These are phyloP conservation scores for Colletotrichum sp. DNA, from an alignment of 2,329 filamentous ascomycete species.

Conservation along the genomic window DNA sequence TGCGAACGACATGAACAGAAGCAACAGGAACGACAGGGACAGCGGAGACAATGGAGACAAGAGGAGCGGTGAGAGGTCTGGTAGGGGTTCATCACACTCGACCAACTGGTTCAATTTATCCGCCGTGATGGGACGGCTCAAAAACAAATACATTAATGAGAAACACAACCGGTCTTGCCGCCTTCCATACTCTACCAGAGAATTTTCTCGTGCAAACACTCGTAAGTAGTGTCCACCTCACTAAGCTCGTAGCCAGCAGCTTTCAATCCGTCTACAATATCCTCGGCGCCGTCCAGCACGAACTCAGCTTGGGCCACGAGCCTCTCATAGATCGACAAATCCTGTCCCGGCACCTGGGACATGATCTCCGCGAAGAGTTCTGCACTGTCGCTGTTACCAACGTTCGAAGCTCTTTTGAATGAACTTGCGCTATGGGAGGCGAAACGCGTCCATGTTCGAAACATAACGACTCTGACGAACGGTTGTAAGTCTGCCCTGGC, in stretches of 20 bases:
- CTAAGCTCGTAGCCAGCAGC: not conserved
- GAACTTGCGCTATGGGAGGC: too few relatives aligned
- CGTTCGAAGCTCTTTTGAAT: not conserved
- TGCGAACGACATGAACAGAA: too few relatives aligned
- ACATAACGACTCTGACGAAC: not conserved
- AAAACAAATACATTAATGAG: fast-evolving
- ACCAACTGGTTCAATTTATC: not conserved
- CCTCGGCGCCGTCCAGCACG: not conserved
- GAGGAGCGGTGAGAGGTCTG: too few relatives aligned
- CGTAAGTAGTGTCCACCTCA: not conserved
- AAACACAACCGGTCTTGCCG: not conserved
- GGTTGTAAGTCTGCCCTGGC: not conserved
- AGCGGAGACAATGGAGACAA: too few relatives aligned
- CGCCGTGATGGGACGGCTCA: not conserved
- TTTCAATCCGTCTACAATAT: not conserved
- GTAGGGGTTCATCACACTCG: not conserved
- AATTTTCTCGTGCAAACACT: fast-evolving
- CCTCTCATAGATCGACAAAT: fast-evolving
- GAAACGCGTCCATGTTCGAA: not conserved
- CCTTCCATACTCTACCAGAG: not conserved
- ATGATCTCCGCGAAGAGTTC: not conserved
- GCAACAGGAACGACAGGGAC: too few relatives aligned
- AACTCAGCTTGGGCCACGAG: not conserved
- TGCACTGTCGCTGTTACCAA: not conserved
- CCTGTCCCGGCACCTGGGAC: not conserved